These are phyloP conservation scores for Plasmodium cynomolgi DNA, from an alignment of 169 alveolate species.

Conservation along the genomic window DNA sequence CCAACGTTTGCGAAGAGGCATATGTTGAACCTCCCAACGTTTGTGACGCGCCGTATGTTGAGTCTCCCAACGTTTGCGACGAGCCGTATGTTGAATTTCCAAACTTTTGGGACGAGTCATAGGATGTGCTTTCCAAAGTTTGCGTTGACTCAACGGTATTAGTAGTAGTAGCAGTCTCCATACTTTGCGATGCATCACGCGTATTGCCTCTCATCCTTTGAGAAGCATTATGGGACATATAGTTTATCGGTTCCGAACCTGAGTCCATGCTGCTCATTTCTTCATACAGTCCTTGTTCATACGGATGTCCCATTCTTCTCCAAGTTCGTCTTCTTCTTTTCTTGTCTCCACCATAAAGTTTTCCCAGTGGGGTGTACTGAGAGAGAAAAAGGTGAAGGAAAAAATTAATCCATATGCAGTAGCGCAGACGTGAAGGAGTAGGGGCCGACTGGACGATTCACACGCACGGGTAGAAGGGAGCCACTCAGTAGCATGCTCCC, in stretches of 20 bases:
- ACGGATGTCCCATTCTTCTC: not conserved
- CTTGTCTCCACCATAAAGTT: not conserved
- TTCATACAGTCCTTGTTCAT: not conserved
- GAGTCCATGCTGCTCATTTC: not conserved
- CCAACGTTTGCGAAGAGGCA: no score
- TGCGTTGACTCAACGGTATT: no score
- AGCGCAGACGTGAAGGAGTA: not conserved
- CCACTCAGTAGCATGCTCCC: not conserved
- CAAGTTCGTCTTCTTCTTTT: not conserved
- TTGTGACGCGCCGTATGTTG: no score
- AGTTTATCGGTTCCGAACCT: not conserved
- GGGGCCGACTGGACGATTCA: not conserved
- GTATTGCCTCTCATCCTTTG: not conserved
- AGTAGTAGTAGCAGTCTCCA: no score
- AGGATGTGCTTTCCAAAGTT: no score
- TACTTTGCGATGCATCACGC: no score
- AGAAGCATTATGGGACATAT: not conserved
- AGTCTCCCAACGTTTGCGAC: not conserved
- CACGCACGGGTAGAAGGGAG: not conserved
- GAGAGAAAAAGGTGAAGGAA: not conserved
- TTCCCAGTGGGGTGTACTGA: slow-evolving; percentile 2
- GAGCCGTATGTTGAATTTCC: not conserved
- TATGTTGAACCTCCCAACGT: no score
- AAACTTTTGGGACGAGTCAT: not conserved
- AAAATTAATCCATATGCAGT: not conserved